Evolutionary conservation across 2,329 filamentous ascomycete genomes (phyloP), one percentile per base, ranked within the genome.

Genomic region (Colletotrichum tropicicola): DNA sequence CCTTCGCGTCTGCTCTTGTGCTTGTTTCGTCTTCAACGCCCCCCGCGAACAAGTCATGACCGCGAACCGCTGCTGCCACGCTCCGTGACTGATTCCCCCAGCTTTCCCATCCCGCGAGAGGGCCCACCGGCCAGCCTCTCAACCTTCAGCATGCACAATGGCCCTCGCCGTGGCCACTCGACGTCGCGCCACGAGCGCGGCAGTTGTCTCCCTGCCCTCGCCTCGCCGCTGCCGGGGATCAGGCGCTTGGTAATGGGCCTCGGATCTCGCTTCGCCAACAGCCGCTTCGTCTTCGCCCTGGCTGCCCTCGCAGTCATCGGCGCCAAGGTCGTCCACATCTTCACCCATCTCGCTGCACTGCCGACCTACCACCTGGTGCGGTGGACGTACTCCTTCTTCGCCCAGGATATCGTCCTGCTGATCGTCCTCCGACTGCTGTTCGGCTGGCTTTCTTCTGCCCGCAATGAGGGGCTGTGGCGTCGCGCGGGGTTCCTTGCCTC

Each of bases 361-460:
- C 70, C 74, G 1, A 59, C 69, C 3, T 68, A 69, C n/a, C 69
- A 74, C 30, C 65, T 78, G 56, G 21, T 72, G 8, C 71, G 69
- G 1, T 79, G 74, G 66, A 73, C 73, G 21, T 71, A 74, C 10
- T 76, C 77, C 2, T 79, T 79, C 58, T 77, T 77, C 58, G 69
- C 71, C 4, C 76, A 78, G 39, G 77, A 79, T 19, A 65, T 74
- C 1, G 48, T 72, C 6, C 66, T 78, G 5, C 68, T 79, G 3
- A 64, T 78, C 12, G 21, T 75, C 27, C 70, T 78, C 41, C 70
- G 76, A 6, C 66, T 77, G 2, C 68, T 78, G 2, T 71, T 78
- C 47, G 68, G 71, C 41, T 74, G n/a, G 70, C 70, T 12, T 66
- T 61, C 41, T 6, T 64, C 9, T 39, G 41, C 39, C 21, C 51